Evolutionary conservation across 441 rosid genomes (phyloP).

Genomic region (Dalechampia spathulata): DNA sequence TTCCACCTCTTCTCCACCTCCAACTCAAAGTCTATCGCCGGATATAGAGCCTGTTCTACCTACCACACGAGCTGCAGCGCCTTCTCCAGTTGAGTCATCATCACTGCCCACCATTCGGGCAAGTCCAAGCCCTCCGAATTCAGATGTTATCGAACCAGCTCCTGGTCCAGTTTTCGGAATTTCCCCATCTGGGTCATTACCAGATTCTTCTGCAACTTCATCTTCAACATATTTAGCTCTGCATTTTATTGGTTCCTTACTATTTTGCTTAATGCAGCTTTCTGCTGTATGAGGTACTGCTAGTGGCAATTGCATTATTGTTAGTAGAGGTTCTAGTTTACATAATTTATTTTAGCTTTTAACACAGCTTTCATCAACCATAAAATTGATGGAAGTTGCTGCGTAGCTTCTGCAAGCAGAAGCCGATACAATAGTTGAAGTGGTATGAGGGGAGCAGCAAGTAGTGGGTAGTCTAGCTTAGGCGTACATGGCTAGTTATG

Average conservation of each 20-base stretch:
- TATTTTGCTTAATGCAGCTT: conserved; percentile 24
- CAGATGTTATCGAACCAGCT: conserved; percentile 33
- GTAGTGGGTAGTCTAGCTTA: too few relatives aligned
- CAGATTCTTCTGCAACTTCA: conserved; percentile 34
- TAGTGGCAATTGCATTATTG: conserved; percentile 28
- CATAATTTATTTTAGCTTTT: neutral
- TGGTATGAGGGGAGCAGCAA: too few relatives aligned
- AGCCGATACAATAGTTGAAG: too few relatives aligned
- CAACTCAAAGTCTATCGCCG: conserved; percentile 40
- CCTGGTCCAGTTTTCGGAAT: conserved; percentile 35
- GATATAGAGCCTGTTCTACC: conserved; percentile 64
- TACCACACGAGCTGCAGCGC: conserved; percentile 37
- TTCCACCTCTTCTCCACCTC: conserved; percentile 26
- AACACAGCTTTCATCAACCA: too few relatives aligned
- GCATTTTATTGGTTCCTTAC: conserved; percentile 19
- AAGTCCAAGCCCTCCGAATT: conserved; percentile 78
- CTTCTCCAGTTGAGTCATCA: conserved; percentile 56
- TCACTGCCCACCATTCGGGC: conserved; percentile 71
- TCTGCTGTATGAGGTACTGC: conserved; percentile 22
- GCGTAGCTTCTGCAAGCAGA: too few relatives aligned
- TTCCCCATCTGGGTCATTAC: conserved; percentile 39
- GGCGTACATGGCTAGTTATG: too few relatives aligned
- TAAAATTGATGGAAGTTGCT: too few relatives aligned
- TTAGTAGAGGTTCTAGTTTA: conserved; percentile 16
- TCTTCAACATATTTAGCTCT: conserved; percentile 5